These are phyloP conservation scores for Trichoderma asperellum DNA, from an alignment of 2,329 filamentous ascomycete genomes.

Conservation along the genomic window DNA sequence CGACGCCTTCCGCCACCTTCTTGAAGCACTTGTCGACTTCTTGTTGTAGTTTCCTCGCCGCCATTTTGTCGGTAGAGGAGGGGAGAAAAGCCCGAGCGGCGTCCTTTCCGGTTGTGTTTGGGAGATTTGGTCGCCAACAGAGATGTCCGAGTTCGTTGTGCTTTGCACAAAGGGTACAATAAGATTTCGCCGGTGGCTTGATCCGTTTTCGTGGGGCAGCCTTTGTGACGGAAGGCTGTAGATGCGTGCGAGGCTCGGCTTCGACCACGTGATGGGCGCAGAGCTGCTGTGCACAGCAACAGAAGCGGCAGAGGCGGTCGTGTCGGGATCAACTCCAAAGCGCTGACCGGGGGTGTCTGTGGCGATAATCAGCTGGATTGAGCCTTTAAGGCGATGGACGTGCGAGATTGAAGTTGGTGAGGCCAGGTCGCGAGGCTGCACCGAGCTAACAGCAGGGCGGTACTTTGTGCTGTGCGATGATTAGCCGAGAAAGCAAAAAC, in stretches of 20 bases:
- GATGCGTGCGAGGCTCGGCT: slow-evolving; percentile 11
- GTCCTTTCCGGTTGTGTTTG: slow-evolving; percentile 19
- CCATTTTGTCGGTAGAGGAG: slow-evolving; percentile 64
- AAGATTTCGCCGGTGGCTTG: slow-evolving; percentile 2
- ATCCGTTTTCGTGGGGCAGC: slow-evolving; percentile 28
- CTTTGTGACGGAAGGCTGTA: slow-evolving; percentile 17
- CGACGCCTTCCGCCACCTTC: slow-evolving; percentile 91
- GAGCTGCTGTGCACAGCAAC: slow-evolving; percentile 6
- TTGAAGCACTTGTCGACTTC: slow-evolving; percentile 99
- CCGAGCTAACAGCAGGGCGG: slow-evolving; percentile 30
- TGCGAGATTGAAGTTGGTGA: slow-evolving; percentile 31
- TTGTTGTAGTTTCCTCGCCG: slow-evolving; percentile 92
- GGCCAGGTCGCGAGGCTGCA: slow-evolving; percentile 31
- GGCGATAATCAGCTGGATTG: slow-evolving; percentile 7
- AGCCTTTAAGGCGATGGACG: slow-evolving; percentile 25
- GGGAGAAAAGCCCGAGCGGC: slow-evolving; percentile 15
- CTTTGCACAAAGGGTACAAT: slow-evolving; percentile 1
- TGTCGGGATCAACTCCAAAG: slow-evolving; percentile 23
- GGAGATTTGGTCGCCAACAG: not conserved
- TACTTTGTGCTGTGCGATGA: slow-evolving; percentile 1
- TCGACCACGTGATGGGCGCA: slow-evolving; percentile 8
- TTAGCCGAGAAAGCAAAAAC: slow-evolving; percentile 14
- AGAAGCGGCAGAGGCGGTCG: slow-evolving; percentile 4
- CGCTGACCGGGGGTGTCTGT: slow-evolving; percentile 8
- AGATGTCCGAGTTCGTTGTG: not conserved